Evolutionary conservation across 2,329 filamentous ascomycete genomes (phyloP).

Genomic region (Penicillium paneum): DNA sequence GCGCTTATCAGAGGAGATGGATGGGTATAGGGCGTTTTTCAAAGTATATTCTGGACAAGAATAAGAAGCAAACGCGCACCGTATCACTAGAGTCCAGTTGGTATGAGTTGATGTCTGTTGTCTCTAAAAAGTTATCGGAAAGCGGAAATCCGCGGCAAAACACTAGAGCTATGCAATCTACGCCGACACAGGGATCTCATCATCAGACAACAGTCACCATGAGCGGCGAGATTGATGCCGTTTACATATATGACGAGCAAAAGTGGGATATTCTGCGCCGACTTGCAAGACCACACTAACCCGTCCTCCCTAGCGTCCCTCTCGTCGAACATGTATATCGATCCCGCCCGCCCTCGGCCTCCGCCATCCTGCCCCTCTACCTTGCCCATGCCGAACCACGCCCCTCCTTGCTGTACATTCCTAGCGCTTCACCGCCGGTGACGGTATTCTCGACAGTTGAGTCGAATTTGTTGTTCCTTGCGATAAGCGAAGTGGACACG

Average conservation of each 20-base stretch:
- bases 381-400: slow-evolving; percentile 76
- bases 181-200: slow-evolving; percentile 1
- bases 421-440: slow-evolving; percentile 77
- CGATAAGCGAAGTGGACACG: slow-evolving; percentile 79
- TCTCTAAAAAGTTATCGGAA: slow-evolving; percentile 16
- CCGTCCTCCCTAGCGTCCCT: slow-evolving; percentile 60
- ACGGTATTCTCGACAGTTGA: slow-evolving; percentile 86
- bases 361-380: slow-evolving; percentile 78
- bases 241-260: slow-evolving; percentile 96
- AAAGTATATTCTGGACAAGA: neutral
- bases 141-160: slow-evolving; percentile 38
- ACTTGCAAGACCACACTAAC: slow-evolving; percentile 11
- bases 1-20: slow-evolving; percentile 44
- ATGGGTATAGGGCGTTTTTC: slow-evolving; percentile 37
- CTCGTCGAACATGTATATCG: slow-evolving; percentile 88
- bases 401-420: slow-evolving; percentile 80
- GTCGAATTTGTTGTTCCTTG: slow-evolving; percentile 79
- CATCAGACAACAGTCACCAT: slow-evolving; percentile 52
- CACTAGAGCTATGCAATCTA: slow-evolving; percentile 21
- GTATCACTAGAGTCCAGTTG: neutral
- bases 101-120: neutral
- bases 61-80: neutral
- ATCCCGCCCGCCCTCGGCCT: slow-evolving; percentile 72
- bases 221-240: slow-evolving; percentile 85
- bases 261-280: slow-evolving; percentile 59